Base-by-base conservation (phyloP, 495 filamentous ascomycete species). In the Entonaema liquescens region DNA sequence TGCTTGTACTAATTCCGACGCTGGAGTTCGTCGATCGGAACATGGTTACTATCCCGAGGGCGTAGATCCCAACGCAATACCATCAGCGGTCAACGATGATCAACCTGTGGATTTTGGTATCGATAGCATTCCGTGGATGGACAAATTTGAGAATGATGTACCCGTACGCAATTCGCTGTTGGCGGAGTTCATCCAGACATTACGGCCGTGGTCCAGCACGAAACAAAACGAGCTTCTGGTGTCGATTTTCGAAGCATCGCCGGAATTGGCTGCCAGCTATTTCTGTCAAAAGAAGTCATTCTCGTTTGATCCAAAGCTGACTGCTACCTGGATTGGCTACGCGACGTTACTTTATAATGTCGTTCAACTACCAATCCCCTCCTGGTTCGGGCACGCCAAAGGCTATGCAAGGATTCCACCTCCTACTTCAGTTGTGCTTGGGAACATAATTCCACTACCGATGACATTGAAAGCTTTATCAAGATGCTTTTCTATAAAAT, bases 241-340 rank as follows among this genome's bases (percentile, higher is more conserved):
- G 1, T 83, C 87, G 6, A 93, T 97, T 36, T 97, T 98, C 78
- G 86, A 86, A 73, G 85, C 87, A 15, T 90, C 90, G 1, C 94
- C 95, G 5, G 94, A 97, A 77, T 80, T 98, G 19, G 87, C 97
- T 5, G 89, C 93, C 11, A 87, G 91, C 70, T 98, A 94, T 77
- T 98, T 97, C 71, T 83, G 87, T 55, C 89, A 86, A 74, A 93
- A 91, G 76, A 89, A 89, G 44, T 86, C 88, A 72, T 97, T 98
- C 77, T 85, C 89, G 3, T 92, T 96, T 55, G 96, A 98, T 26
- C 94, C 95, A 0, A 98, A 97, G 73, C 83, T 94, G 9, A 93
- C 93, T 1, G 85, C 92, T 0, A 95, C 94, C 3, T 99, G 95
- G 95, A 90, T 98, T 71, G 94, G 94, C 19, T 97, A 94, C 75